Base-by-base conservation (phyloP, 306 rosid species). In the Bauhinia variegata region DNA sequence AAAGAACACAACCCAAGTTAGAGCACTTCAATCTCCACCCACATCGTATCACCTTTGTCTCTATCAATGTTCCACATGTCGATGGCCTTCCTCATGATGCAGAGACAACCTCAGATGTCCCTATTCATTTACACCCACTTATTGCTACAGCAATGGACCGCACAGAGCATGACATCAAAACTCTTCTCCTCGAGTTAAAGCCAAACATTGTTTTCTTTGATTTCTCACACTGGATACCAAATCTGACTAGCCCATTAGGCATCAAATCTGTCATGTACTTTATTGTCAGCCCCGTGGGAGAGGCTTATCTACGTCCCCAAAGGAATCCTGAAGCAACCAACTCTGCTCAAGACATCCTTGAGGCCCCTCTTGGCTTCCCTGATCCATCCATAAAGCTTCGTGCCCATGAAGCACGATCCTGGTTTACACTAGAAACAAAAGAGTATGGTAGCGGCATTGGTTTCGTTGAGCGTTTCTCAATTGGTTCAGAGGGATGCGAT, bases 321-420 rank as follows among this genome's bases (percentile, higher is more conserved):
- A 67, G 79, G 30, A 67, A 44, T 15, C 1, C 2, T 3, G 3
- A 37, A 7, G 71, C 70, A 4, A 2, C 0, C 0, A 1, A 72
- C 39, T 14, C 10, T 31, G 30, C 63, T 0, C 71, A 67, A 34
- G 79, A 76, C 12, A 43, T 80, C 11, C 54, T 72, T 78, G 41
- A 42, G 16, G 53, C 81, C 12, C 85, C 81, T 1, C 11, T 63
- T n/a, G 75, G 85, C 23, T 80, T 54, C 34, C 81, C 79, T 16
- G 73, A 50, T 38, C 17, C 70, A 2, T 76, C 70, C 4, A 67
- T 80, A 56, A 66, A 19, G 23, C 79, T 80, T 9, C 54, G 34
- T 36, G 17, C 5, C 11, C 62, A 67, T 0, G 79, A 80, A 57
- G 76, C 85, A 0, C 42, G 71, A 16, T 56, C 43, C 5, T 50